Percentiles rank a stretch among this genome's conserved stretches.
Evolutionary conservation across 352 stramenopile genomes (phyloP).

Genomic region (Pythium sp.): DNA sequence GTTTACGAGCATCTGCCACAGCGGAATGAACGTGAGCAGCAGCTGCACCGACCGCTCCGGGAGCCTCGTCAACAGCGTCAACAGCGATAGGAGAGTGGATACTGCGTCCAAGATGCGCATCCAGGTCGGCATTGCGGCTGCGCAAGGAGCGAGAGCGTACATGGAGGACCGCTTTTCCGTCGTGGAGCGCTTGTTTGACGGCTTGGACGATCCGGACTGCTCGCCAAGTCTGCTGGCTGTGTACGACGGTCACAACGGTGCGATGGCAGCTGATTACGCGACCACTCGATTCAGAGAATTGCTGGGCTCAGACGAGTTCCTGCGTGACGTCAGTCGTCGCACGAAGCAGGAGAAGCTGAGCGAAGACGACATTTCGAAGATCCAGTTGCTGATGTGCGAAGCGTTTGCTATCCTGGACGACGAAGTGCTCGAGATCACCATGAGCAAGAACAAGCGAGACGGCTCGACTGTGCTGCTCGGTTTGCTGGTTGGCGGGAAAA

Average conservation of each 20-base stretch:
- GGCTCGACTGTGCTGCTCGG: slow-evolving; percentile 75
- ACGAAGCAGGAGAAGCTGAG: slow-evolving; percentile 28
- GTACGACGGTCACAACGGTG: slow-evolving; percentile 78
- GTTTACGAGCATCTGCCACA: slow-evolving; percentile 49
- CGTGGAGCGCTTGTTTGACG: slow-evolving; percentile 53
- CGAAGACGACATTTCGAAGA: slow-evolving; percentile 43
- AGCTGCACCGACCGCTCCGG: slow-evolving; percentile 9
- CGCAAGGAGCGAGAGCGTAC: slow-evolving; percentile 67
- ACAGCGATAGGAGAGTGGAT: slow-evolving; percentile 16
- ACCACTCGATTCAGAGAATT: slow-evolving; percentile 58
- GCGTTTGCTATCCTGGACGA: slow-evolving; percentile 62
- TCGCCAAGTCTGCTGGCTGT: slow-evolving; percentile 60
- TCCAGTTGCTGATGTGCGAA: slow-evolving; percentile 50
- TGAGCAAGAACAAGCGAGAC: slow-evolving; percentile 66
- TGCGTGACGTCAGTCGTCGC: slow-evolving; percentile 47
- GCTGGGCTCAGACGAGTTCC: slow-evolving; percentile 40
- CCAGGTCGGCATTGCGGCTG: slow-evolving; percentile 42
- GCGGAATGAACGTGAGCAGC: background rate
- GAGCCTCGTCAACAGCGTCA: slow-evolving; percentile 13
- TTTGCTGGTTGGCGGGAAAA: slow-evolving; percentile 60
- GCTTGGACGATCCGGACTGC: slow-evolving; percentile 32
- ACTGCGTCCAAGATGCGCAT: slow-evolving; percentile 33
- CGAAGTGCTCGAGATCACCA: slow-evolving; percentile 70
- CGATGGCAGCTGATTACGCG: slow-evolving; percentile 64
- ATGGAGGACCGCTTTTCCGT: slow-evolving; percentile 82